phyloP scores from a whole-genome alignment of 768 basidiomycete species.

The Paxillus rubicundulus region DNA sequence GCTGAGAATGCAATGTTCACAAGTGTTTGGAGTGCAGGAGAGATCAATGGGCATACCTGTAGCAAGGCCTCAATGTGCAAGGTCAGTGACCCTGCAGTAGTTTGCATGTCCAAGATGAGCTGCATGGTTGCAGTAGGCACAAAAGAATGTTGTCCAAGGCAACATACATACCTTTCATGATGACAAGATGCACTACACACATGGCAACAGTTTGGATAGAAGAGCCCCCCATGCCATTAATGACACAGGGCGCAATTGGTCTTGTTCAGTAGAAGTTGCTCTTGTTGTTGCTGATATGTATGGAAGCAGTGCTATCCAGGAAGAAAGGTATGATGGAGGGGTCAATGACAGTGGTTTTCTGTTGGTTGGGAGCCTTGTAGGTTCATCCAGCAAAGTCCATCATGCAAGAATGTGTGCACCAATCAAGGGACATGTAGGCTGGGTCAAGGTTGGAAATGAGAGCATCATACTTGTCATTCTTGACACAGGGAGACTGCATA shows the following conservation, averaged over 20 bases:
- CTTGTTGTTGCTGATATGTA: slow-evolving; percentile 13
- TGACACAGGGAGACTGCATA: too few species aligned
- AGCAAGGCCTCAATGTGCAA: slow-evolving; percentile 14
- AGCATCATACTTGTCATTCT: too few species aligned
- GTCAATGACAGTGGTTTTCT: background rate
- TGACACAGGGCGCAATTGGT: slow-evolving; percentile 5
- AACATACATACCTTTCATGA: slow-evolving; percentile 8
- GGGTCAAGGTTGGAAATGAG: too few species aligned
- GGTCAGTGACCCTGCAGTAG: slow-evolving; percentile 20
- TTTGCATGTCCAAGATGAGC: slow-evolving; percentile 31
- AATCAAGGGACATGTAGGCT: too few species aligned
- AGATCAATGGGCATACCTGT: slow-evolving; percentile 9
- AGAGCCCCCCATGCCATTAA: slow-evolving; percentile 16
- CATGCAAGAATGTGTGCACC: too few species aligned
- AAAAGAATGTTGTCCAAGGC: slow-evolving; percentile 16
- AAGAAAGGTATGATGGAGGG: background rate
- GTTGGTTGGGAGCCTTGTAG: background rate
- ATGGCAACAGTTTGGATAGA: slow-evolving; percentile 14
- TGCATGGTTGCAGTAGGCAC: too few species aligned
- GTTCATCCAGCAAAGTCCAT: too few species aligned
- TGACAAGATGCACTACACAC: slow-evolving; percentile 6
- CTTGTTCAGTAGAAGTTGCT: slow-evolving; percentile 13
- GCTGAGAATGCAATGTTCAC: slow-evolving; percentile 36
- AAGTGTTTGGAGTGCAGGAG: slow-evolving; percentile 21
- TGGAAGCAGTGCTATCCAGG: slow-evolving; percentile 8